Evolutionary conservation across 345 rosid species (phyloP), one percentile per base, ranked within the genome.

Genomic region (Eucalyptus viminalis): DNA sequence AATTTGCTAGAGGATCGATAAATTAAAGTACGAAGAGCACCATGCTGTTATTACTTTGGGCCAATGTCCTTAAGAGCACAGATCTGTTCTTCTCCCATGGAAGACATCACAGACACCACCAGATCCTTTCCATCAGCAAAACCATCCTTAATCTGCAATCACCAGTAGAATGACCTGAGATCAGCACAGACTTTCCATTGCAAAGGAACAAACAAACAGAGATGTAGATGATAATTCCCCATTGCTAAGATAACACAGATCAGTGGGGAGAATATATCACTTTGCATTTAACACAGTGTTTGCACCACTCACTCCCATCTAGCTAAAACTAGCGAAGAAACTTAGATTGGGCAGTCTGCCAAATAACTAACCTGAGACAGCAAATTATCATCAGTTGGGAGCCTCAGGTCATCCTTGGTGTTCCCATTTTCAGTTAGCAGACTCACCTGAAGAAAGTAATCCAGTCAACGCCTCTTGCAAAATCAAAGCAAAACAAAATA

Each of bases 61-160:
- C 95, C 95, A 88, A 93, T 92, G 89, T 93, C 95, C 92, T 92
- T 93, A 40, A 93, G 94, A 86, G 93, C 91, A 88, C 92, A 91
- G 67, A 93, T 92, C 92, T 92, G 95, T 89, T 93, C 95, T 89
- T 93, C 95, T 89, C 95, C 94, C 95, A 93, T 93, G 86, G 94
- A 89, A 80, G 90, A 91, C 95, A 93, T 93, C 60, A 93, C 94
- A 80, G 92, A 47, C 91, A 93, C 94, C 87, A 92, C 94, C 85
- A 92, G 94, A 87, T 93, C 94, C 86, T 93, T 92, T 21, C 95
- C 93, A 14, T 93, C 94, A 31, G 80, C 88, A 92, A 93, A 92
- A 44, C 94, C 94, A 51, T 92, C 92, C 93, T 93, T 93, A 87
- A 93, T 92, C 95, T 93, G 87, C 19, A 53, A 60, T 65, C 31